Evolutionary conservation across 805 yeast genomes (phyloP).

Genomic region (Debaryomyces maramus): DNA sequence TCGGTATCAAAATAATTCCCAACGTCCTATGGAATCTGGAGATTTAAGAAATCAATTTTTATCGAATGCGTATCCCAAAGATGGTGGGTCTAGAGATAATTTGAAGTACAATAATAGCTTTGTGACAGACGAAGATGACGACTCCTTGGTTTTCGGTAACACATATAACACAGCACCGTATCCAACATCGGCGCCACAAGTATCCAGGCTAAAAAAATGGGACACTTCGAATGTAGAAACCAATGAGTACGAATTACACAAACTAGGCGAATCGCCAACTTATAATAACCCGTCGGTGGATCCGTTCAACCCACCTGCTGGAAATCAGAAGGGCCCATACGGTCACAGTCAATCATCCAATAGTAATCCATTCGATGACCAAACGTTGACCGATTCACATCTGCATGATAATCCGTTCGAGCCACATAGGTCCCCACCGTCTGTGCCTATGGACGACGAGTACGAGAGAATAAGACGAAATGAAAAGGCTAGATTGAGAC

Average conservation of each 20-base stretch:
- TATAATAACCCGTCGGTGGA: neutral
- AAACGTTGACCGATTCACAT: neutral
- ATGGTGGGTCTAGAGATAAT: constrained; percentile 10
- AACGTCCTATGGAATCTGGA: neutral
- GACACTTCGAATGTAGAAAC: neutral
- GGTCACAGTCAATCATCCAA: neutral
- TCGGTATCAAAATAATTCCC: neutral
- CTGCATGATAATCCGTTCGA: constrained; percentile 2
- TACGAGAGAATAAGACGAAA: constrained; percentile 16
- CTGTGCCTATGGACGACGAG: constrained; percentile 11
- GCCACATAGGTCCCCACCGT: constrained; percentile 5
- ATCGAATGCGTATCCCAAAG: constrained; percentile 14
- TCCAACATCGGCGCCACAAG: neutral
- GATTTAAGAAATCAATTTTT: constrained; percentile 19
- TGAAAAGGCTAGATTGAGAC: constrained; percentile 25
- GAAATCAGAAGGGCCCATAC: neutral
- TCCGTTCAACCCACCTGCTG: neutral
- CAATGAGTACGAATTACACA: constrained; percentile 1
- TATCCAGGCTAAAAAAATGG: neutral
- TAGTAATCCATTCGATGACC: constrained; percentile 8
- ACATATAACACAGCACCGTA: neutral
- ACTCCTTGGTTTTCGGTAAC: neutral
- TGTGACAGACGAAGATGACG: constrained; percentile 7
- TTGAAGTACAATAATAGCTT: constrained; percentile 3
- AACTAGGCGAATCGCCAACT: neutral